Base-by-base conservation (phyloP, 1,284 basidiomycete species). In the Ceratobasidium sp. region DNA sequence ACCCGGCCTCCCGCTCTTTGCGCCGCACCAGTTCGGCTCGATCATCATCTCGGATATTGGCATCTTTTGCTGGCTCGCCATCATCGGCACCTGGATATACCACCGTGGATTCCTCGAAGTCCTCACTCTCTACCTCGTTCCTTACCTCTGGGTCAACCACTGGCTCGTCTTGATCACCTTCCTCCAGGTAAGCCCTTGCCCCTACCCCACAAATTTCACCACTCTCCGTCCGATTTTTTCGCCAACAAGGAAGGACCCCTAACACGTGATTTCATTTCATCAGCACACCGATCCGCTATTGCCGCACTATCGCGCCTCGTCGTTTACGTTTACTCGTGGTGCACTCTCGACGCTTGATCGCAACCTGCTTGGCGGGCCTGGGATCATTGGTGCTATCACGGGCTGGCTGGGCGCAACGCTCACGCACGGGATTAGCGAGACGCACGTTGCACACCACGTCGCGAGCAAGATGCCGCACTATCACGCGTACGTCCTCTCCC, bases 341-440 rank as follows among this genome's bases (percentile, higher is more conserved):
- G 97, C 97, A 22, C 91, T 99, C 69, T 88, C 95, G 79, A 99
- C 97, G 25, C 88, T 99, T 64, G 96, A 99, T 85, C 95, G 98
- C 78, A 90, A 86, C 81, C 90, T 96, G 79, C 87, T 98, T 52
- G 95, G 95, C 69, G 93, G 93, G 80, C 88, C 76, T 2, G 79
- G 79, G 15, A 74, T 79, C n/a, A 81, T 91, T 77, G 95, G 95
- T 62, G 85, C 83, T 40, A 80, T 90, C 80, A 90, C 90, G 88
- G 93, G 85, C 71, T 95, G 92, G 91, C 87, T 95, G 77, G 95
- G 94, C 71, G 90, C 89, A 44, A 90, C 90, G 80, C 90, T 91
- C 66, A 95, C 94, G 32, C 90, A 95, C 81, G 94, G 95, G 78
- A 97, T 98, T 83, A 94, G 93, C 25, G 95, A 98, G 87, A 98